Evolutionary conservation across 2,329 filamentous ascomycete genomes (phyloP).

Genomic region (Penicillium corylophilum): DNA sequence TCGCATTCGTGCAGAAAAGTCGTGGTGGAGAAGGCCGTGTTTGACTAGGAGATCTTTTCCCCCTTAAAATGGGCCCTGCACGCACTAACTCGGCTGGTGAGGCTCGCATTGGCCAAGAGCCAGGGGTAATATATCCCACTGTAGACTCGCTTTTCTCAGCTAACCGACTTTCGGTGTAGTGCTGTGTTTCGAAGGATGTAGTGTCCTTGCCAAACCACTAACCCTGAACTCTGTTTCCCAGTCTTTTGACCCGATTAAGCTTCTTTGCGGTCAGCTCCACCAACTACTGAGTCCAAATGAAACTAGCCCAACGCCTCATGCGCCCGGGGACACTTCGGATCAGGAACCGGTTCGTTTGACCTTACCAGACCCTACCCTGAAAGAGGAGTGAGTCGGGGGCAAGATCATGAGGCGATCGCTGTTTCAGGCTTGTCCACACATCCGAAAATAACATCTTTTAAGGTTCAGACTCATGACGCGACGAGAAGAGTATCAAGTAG

Average conservation of each 20-base stretch:
- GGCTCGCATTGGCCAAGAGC: not conserved
- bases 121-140: not conserved
- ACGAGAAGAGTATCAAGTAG: constrained; percentile 9
- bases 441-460: constrained; percentile 3
- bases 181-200: not conserved
- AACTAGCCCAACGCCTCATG: constrained; percentile 11
- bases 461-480: constrained; percentile 7
- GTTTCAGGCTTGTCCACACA: constrained; percentile 13
- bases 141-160: not conserved
- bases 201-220: not conserved
- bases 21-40: not conserved
- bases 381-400: not conserved
- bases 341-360: constrained; percentile 17
- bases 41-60: not conserved
- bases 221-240: not conserved
- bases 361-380: not conserved
- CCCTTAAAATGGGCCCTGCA: not conserved
- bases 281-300: constrained; percentile 13
- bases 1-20: constrained; percentile 3
- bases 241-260: constrained; percentile 9
- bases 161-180: constrained; percentile 6
- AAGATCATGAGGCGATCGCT: constrained; percentile 16
- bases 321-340: not conserved
- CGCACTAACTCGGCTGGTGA: not conserved
- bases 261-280: constrained; percentile 12